Percentiles rank a stretch among this genome's conserved stretches.
Evolutionary conservation across 2,329 filamentous ascomycete genomes (phyloP).

Genomic region (Chaetomium sp.): DNA sequence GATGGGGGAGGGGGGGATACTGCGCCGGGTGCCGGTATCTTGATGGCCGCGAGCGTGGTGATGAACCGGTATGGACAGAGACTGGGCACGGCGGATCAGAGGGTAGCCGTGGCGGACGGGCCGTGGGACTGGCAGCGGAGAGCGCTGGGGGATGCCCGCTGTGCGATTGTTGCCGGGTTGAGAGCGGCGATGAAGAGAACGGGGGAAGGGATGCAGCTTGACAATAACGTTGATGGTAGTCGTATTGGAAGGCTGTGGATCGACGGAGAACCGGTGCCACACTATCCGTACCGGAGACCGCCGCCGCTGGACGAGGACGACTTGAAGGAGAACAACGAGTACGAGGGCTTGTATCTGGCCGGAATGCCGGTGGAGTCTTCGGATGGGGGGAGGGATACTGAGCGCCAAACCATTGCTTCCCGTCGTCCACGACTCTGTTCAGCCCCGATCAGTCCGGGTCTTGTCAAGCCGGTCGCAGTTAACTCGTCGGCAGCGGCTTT

Average conservation of each 20-base stretch:
- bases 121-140: slow-evolving; percentile 33
- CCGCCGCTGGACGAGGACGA: slow-evolving; percentile 27
- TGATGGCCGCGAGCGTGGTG: slow-evolving; percentile 27
- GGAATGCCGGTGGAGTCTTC: slow-evolving; percentile 23
- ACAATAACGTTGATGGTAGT: neutral
- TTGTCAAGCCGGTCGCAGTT: neutral
- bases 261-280: slow-evolving; percentile 27
- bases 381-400: slow-evolving; percentile 21
- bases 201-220: neutral
- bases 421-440: slow-evolving; percentile 1
- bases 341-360: slow-evolving; percentile 26
- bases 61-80: slow-evolving; percentile 34
- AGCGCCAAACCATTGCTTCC: neutral
- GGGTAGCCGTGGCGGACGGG: slow-evolving; percentile 24
- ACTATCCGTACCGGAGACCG: slow-evolving; percentile 26
- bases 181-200: slow-evolving; percentile 22
- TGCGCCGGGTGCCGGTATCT: slow-evolving; percentile 14
- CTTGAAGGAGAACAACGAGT: slow-evolving; percentile 23
- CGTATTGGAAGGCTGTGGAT: slow-evolving; percentile 22
- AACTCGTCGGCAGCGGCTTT: neutral
- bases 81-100: slow-evolving; percentile 34
- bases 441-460: neutral
- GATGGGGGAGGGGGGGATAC: neutral
- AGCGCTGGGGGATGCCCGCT: slow-evolving; percentile 27
- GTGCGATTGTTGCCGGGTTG: slow-evolving; percentile 24